Evolutionary conservation across 345 rosid species (phyloP).

Genomic region (Raphanus raphanistrum): DNA sequence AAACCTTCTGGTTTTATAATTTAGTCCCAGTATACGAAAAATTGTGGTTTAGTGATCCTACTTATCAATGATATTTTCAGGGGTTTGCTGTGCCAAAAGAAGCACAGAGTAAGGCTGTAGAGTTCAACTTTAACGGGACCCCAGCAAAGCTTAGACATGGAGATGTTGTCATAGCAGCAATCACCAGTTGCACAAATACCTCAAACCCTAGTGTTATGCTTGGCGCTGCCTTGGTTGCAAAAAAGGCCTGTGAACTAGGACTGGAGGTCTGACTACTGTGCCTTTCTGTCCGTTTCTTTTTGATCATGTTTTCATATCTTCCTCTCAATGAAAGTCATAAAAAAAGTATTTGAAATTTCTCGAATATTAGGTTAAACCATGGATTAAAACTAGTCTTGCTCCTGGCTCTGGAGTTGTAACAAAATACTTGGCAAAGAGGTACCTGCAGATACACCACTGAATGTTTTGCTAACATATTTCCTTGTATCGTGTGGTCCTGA

Average conservation of each 20-base stretch:
- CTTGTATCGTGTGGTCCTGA: background rate
- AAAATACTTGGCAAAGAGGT: constrained; percentile 81
- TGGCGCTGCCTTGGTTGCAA: constrained; percentile 94
- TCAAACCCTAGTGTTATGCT: constrained; percentile 97
- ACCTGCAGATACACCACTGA: constrained; percentile 27
- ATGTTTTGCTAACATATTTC: background rate
- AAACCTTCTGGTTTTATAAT: background rate
- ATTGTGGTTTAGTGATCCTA: constrained; percentile 2
- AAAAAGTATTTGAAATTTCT: background rate
- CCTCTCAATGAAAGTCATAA: background rate
- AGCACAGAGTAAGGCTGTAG: constrained; percentile 66
- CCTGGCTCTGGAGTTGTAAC: constrained; percentile 98
- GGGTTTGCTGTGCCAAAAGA: constrained; percentile 85
- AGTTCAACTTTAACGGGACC: constrained; percentile 65
- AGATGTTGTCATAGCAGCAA: constrained; percentile 91
- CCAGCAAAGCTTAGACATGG: constrained; percentile 77
- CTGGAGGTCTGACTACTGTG: constrained; percentile 56
- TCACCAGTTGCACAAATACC: constrained; percentile 97
- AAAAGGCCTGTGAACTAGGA: constrained; percentile 87
- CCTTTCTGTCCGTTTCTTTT: constrained; percentile 12
- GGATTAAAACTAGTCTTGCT: constrained; percentile 93
- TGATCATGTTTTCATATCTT: background rate
- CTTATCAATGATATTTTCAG: constrained; percentile 36
- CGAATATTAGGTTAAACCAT: constrained; percentile 70
- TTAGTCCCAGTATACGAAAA: background rate